Evolutionary conservation across 2,329 filamentous ascomycete genomes (phyloP), one percentile per base, ranked within the genome.

Genomic region (Phialophora verrucosa): DNA sequence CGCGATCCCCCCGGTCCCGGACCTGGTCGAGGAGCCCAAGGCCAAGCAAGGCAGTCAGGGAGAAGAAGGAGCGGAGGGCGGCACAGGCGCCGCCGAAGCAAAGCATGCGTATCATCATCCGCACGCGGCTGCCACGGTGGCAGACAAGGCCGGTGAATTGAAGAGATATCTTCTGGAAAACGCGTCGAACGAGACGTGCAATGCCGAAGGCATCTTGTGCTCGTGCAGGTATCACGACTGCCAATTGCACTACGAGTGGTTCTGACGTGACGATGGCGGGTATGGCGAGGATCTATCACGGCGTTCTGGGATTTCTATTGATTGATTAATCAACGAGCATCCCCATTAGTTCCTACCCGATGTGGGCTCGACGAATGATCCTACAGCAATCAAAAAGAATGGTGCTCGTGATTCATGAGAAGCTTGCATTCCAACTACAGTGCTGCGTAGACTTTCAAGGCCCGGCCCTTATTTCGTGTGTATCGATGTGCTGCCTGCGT

Each of bases 1-100:
- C 31, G 8, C 57, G 11, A 61, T 65, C 4, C 63, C 63, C 2
- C 10, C n/a, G 6, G 10, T 51, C 5, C 35, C 63, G 27, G 31
- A 50, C 25, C 35, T 65, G 35, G 58, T 47, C 31, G 49, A 53
- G 27, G 49, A 27, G 53, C 6, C 38, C 14, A n/a, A 44, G 38
- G 17, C 17, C 38, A n/a, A n/a, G 17, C 17, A n/a, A 2, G 38
- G 38, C 38, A n/a, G 38, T 44, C 6, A 17, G 20, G 38, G n/a
- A 44, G 32, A 12, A 35, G 11, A 11, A 44, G 38, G 6, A 7
- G 17, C 3, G 38, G 38, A 44, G 5, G 14, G 4, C 17, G n/a
- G 38, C 38, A 17, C 35, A 4, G 38, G 38, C 2, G n/a, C 38
- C 17, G 2, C 5, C 38, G 38, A 44, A 7, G 17, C 2, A 5